These are phyloP conservation scores for Boletus rex-veris DNA, from an alignment of 768 basidiomycete genomes.

Conservation along the genomic window DNA sequence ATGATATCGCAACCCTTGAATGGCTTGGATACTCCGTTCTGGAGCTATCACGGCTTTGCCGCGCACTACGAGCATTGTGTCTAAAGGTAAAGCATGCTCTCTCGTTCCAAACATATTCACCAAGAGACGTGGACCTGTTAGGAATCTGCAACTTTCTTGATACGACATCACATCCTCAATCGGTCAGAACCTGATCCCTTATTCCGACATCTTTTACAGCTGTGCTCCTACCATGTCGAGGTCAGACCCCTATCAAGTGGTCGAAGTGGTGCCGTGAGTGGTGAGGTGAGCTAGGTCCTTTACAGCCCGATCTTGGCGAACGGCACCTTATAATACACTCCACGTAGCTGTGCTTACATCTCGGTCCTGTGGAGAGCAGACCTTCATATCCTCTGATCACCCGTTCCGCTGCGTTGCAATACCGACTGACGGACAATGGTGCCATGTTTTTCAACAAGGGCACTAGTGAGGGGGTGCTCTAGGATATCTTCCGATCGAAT, in stretches of 20 bases:
- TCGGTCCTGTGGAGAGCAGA: slow-evolving; percentile 42
- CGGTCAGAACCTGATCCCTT: slow-evolving; percentile 57
- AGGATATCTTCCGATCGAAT: not conserved
- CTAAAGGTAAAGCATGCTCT: slow-evolving; percentile 41
- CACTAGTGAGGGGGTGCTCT: slow-evolving; percentile 63
- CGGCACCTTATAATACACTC: not conserved
- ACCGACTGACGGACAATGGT: slow-evolving; percentile 62
- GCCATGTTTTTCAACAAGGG: slow-evolving; percentile 72
- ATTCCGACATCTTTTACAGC: slow-evolving; percentile 54
- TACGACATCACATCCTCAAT: slow-evolving; percentile 61
- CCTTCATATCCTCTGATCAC: slow-evolving; percentile 39
- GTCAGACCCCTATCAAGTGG: slow-evolving; percentile 71
- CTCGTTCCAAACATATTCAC: not conserved
- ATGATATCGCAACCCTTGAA: slow-evolving; percentile 63
- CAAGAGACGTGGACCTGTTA: slow-evolving; percentile 22
- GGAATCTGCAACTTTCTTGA: slow-evolving; percentile 51
- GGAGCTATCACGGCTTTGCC: slow-evolving; percentile 54
- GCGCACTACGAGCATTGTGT: slow-evolving; percentile 58
- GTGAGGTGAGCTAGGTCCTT: slow-evolving; percentile 49
- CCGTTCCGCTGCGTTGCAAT: slow-evolving; percentile 61
- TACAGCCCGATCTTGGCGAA: not conserved
- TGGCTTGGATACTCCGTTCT: slow-evolving; percentile 61
- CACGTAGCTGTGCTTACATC: slow-evolving; percentile 59
- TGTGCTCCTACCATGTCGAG: slow-evolving; percentile 68
- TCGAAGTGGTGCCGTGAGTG: slow-evolving; percentile 72